Base-by-base conservation (phyloP, 495 filamentous ascomycete species). In the Collariella sp. region DNA sequence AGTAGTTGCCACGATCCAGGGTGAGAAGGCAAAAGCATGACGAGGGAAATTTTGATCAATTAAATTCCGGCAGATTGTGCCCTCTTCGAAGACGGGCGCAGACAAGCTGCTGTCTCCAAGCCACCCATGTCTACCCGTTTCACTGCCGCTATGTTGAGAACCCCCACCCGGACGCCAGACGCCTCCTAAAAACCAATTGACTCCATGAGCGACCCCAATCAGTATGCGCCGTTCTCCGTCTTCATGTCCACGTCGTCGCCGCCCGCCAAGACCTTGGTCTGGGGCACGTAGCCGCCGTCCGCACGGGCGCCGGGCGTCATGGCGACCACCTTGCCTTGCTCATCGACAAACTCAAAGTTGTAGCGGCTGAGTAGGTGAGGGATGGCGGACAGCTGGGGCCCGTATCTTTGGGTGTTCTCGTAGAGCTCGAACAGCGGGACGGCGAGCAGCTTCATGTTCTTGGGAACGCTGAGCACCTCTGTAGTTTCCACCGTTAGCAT, bases 381-480 rank as follows among this genome's bases (percentile, higher is more conserved):
- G 42, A 98, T 96, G 2, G 93, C 91, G 0, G 89, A 94, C 4
- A 98, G 82, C 68, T 98, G 93, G 5, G 93, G 93, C 0, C 93
- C 93, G 65, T 98, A 98, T 55, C 93, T 76, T 3, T 84, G 86
- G 1, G 88, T 95, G 72, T 98, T 98, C 64, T 97, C 93, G 73
- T 96, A 98, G 18, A 98, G 79, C 72, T 98, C 93, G 70, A 96
- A 98, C 0, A 98, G 77, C 4, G 93, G 93, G 2, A 98, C 93
- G 11, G 93, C 93, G 22, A 98, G 83, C 7, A 98, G 80, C 68
- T 98, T 98, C 93, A 98, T 97, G 74, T 98, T 98, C 78, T 98
- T 98, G 2, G 93, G 93, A 16, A 97, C 94, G 61, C 84, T 89
- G 41, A 98, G 81, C n/a, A 97, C 86, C 76, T 96, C 91, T 95